These are phyloP conservation scores for Rhizopogon vinicolor DNA, from an alignment of 768 basidiomycete genomes.

Conservation along the genomic window DNA sequence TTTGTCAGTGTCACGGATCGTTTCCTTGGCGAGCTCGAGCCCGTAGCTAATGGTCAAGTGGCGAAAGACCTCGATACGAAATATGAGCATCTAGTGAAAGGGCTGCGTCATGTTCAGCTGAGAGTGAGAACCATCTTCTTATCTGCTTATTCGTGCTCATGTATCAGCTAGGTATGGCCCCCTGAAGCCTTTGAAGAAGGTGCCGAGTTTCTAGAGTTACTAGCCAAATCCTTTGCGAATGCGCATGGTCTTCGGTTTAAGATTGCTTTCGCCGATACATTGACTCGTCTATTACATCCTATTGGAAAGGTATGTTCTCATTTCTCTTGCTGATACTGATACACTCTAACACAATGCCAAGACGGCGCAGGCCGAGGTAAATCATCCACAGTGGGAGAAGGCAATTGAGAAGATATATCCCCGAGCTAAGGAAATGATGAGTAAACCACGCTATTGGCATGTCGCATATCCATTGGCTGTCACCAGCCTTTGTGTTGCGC, in stretches of 20 bases:
- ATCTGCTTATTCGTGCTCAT: background rate
- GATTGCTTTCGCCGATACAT: slow-evolving; percentile 77
- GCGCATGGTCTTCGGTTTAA: slow-evolving; percentile 83
- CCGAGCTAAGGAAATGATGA: slow-evolving; percentile 79
- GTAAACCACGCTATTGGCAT: slow-evolving; percentile 87
- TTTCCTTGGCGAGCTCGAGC: slow-evolving; percentile 75
- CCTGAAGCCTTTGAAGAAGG: slow-evolving; percentile 91
- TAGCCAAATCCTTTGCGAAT: slow-evolving; percentile 79
- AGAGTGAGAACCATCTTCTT: slow-evolving; percentile 45
- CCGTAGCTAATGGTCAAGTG: slow-evolving; percentile 70
- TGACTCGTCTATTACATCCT: slow-evolving; percentile 75
- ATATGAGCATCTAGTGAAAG: slow-evolving; percentile 81
- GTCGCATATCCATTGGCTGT: slow-evolving; percentile 82
- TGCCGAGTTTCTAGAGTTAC: slow-evolving; percentile 81
- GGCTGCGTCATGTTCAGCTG: slow-evolving; percentile 77
- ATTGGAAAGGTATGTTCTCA: slow-evolving; percentile 67
- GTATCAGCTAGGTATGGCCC: slow-evolving; percentile 74
- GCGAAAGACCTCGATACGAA: slow-evolving; percentile 77
- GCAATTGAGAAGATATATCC: slow-evolving; percentile 83
- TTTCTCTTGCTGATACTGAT: background rate
- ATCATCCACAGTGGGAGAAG: slow-evolving; percentile 92
- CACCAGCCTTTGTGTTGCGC: slow-evolving; percentile 82
- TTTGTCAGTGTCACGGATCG: slow-evolving; percentile 93
- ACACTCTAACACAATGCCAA: slow-evolving; percentile 20
- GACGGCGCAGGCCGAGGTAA: slow-evolving; percentile 95